phyloP scores from a whole-genome alignment of 164 flowering plant genomes.

The Sedum album region DNA sequence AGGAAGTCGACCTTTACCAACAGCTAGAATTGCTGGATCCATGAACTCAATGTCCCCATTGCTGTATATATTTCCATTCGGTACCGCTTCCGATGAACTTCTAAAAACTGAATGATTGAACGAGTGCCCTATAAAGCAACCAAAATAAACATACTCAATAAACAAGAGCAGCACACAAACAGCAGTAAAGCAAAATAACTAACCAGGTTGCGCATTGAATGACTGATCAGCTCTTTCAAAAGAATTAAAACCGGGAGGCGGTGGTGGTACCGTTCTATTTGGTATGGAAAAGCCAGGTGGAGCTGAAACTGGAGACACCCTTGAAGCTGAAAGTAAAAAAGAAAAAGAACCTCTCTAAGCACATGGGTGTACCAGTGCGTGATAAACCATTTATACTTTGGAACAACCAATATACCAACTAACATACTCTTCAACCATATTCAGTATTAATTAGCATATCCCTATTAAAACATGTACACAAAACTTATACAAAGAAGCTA shows the following conservation, averaged over 20 bases:
- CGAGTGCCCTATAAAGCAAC: constrained; percentile 21
- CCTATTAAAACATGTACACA: not conserved
- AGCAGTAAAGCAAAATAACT: not conserved
- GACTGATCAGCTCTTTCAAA: constrained; percentile 53
- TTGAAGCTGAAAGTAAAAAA: constrained; percentile 29
- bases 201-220: constrained; percentile 26
- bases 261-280: constrained; percentile 31
- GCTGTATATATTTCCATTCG: constrained; percentile 24
- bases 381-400: not conserved
- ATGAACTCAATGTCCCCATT: constrained; percentile 48
- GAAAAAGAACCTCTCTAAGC: not conserved
- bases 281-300: constrained; percentile 86
- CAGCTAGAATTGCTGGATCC: constrained; percentile 78
- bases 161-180: not conserved
- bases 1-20: constrained; percentile 71
- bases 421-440: not conserved
- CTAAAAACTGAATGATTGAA: constrained; percentile 29
- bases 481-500: not conserved
- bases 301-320: constrained; percentile 54
- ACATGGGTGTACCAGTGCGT: not conserved
- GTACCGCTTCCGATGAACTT: constrained; percentile 32
- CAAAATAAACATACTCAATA: not conserved
- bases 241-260: constrained; percentile 87
- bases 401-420: not conserved
- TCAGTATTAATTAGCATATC: no score